Evolutionary conservation across 202 grass and related monocot genomes (phyloP).

Genomic region (Brachypodium distachyon): DNA sequence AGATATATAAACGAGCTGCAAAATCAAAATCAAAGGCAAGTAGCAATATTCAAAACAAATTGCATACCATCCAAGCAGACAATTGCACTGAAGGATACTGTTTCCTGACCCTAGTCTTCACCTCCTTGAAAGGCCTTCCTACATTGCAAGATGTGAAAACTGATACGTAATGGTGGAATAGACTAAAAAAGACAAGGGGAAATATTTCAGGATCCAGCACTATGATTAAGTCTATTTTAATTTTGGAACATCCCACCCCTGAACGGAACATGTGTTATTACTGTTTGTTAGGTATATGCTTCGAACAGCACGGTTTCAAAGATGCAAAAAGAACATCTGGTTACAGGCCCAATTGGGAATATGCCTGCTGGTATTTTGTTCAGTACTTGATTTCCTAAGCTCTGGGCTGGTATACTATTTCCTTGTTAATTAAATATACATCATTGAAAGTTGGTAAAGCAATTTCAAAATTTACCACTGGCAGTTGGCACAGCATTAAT

Average conservation of each 20-base stretch:
- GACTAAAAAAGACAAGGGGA: neutral
- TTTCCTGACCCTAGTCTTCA: conserved; percentile 67
- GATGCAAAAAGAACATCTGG: neutral
- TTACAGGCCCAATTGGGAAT: neutral
- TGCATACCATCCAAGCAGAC: conserved; percentile 82
- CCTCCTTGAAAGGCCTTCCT: conserved; percentile 74
- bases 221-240: too few relatives aligned
- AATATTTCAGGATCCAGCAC: neutral
- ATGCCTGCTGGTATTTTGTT: neutral
- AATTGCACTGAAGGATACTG: conserved; percentile 84
- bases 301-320: neutral
- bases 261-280: neutral
- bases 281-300: neutral
- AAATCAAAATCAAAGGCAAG: neutral
- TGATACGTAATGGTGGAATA: conserved; percentile 9
- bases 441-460: neutral
- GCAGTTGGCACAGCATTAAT: neutral
- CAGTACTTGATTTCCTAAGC: neutral
- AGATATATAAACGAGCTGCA: neutral
- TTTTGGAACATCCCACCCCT: too few relatives aligned
- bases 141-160: conserved; percentile 11
- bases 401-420: neutral
- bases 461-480: neutral
- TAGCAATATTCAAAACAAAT: neutral
- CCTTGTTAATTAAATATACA: neutral